phyloP scores from a whole-genome alignment of 2,329 filamentous ascomycete genomes.

The Zymoseptoria ardabiliae region DNA sequence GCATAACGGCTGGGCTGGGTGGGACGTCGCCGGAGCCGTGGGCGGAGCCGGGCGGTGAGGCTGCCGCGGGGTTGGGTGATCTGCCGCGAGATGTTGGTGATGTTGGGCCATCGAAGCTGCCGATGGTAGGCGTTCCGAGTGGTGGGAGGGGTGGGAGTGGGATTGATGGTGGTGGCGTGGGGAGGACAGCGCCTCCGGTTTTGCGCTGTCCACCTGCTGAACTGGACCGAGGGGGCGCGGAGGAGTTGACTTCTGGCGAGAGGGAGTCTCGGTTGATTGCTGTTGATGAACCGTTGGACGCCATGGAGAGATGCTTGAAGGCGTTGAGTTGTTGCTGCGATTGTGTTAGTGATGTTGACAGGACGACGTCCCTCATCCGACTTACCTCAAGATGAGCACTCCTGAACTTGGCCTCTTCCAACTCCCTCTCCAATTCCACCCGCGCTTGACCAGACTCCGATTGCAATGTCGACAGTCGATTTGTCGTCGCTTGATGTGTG shows the following conservation, averaged over 20 bases:
- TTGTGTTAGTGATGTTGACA: conserved; percentile 30
- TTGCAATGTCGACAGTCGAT: conserved; percentile 68
- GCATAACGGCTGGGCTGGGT: conserved; percentile 61
- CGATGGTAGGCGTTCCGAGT: conserved; percentile 35
- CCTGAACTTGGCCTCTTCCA: conserved; percentile 73
- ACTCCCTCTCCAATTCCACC: conserved; percentile 47
- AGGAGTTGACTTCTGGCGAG: conserved; percentile 37
- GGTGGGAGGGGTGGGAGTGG: conserved; percentile 85
- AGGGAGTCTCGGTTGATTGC: conserved; percentile 38
- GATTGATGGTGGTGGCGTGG: conserved; percentile 89
- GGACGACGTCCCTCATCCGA: background rate
- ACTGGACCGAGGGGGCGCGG: conserved; percentile 46
- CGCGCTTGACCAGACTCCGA: conserved; percentile 39
- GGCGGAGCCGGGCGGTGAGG: conserved; percentile 55
- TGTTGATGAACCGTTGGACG: conserved; percentile 24
- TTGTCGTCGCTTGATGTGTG: conserved; percentile 76
- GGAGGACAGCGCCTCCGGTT: conserved; percentile 76
- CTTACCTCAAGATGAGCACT: conserved; percentile 71
- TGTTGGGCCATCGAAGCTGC: conserved; percentile 38
- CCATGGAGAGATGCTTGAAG: conserved; percentile 26
- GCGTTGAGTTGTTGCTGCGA: conserved; percentile 52
- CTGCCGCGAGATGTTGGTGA: conserved; percentile 45
- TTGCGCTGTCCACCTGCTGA: conserved; percentile 65
- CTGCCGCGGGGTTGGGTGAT: conserved; percentile 52
- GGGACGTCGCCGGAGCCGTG: conserved; percentile 53